A percentile compares a stretch with the other conserved stretches of the same genome.
Evolutionary conservation across 2,329 filamentous ascomycete species (phyloP).

Genomic region (Diaporthe aspalathi): DNA sequence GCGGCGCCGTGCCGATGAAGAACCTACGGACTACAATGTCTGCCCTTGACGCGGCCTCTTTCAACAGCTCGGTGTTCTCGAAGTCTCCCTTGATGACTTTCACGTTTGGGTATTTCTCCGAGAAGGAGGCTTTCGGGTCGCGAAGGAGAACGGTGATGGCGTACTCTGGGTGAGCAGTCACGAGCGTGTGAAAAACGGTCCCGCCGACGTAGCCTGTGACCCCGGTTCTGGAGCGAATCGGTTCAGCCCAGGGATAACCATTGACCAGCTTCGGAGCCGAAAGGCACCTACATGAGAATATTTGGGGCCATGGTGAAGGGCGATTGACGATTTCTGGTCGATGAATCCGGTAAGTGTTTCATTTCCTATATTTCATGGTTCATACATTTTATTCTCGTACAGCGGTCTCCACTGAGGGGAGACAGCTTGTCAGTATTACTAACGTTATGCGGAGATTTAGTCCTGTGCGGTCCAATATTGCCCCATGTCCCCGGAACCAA

Average conservation of each 20-base stretch:
- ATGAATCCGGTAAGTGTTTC: neutral
- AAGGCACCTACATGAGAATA: neutral
- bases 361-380: neutral
- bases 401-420: neutral
- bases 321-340: neutral
- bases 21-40: constrained; percentile 8
- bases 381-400: neutral
- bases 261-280: too few species aligned
- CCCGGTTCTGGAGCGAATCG: neutral
- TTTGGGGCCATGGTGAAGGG: neutral
- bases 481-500: neutral
- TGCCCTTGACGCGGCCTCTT: constrained; percentile 1
- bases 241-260: neutral
- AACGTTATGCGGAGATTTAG: neutral
- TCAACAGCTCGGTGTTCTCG: neutral
- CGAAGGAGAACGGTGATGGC: neutral
- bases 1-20: neutral
- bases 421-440: neutral
- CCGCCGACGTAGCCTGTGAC: constrained; percentile 7
- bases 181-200: neutral
- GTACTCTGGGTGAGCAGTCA: neutral
- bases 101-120: neutral
- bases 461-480: neutral
- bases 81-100: neutral
- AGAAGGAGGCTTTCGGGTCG: neutral